Evolutionary conservation across 129 eudicot species (phyloP).

Genomic region (Artemisia argyi): DNA sequence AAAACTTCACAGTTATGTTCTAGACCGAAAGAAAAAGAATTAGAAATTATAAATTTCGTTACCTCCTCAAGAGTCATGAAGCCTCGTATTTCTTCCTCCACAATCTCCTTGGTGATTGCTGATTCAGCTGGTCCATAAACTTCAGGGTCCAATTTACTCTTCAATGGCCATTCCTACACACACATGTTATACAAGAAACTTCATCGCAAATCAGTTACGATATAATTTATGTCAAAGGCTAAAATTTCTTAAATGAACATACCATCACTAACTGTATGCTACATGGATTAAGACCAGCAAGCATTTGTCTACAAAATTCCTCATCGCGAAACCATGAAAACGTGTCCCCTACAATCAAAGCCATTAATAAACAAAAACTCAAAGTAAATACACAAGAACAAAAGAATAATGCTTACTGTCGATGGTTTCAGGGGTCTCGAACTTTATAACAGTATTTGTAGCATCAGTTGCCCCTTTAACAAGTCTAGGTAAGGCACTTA

Average conservation of each 20-base stretch:
- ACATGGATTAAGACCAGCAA: slow-evolving; percentile 76
- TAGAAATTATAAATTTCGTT: background rate
- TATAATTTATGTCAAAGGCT: background rate
- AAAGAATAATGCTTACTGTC: slow-evolving; percentile 43
- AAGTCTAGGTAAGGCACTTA: slow-evolving; percentile 56
- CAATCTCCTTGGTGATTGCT: slow-evolving; percentile 62
- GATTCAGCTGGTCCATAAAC: slow-evolving; percentile 77
- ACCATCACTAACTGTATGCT: slow-evolving; percentile 65
- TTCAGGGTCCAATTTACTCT: slow-evolving; percentile 63
- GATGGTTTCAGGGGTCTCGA: slow-evolving; percentile 61
- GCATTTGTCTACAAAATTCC: slow-evolving; percentile 73
- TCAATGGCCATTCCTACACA: slow-evolving; percentile 79
- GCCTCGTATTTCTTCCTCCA: slow-evolving; percentile 59
- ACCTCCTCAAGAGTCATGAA: slow-evolving; percentile 61
- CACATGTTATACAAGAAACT: background rate
- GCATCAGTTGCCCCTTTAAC: slow-evolving; percentile 40
- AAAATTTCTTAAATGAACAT: background rate
- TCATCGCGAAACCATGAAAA: slow-evolving; percentile 83
- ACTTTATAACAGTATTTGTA: slow-evolving; percentile 35
- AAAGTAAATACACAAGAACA: background rate
- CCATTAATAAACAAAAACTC: slow-evolving; percentile 6
- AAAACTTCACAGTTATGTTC: background rate
- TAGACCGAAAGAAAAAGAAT: background rate
- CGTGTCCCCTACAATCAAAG: slow-evolving; percentile 51
- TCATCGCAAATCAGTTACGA: background rate